Conservation (phyloP, 176 grass and related monocot species). For the Leersia perrieri region DNA sequence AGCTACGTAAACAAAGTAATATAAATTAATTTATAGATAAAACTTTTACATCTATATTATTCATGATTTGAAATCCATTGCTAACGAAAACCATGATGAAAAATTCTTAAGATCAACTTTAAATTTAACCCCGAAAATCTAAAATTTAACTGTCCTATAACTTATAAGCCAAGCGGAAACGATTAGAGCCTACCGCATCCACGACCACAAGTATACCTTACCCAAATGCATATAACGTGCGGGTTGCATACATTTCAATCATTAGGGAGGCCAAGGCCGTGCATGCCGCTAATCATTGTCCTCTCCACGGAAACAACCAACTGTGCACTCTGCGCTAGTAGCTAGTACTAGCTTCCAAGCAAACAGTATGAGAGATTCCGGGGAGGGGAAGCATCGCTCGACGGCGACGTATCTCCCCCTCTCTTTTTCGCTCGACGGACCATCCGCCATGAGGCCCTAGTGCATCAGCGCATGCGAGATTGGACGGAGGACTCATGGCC, state of each 20-base stretch:
- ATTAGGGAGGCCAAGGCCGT: neutral
- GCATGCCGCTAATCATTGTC: slow-evolving; percentile 7
- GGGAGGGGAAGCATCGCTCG: neutral
- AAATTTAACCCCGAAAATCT: too few species aligned
- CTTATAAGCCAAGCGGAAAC: too few species aligned
- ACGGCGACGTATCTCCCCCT: neutral
- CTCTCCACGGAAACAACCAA: neutral
- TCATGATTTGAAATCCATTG: too few species aligned
- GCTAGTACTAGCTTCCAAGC: slow-evolving; percentile 18
- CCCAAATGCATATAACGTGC: neutral
- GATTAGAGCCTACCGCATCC: too few species aligned
- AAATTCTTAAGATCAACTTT: too few species aligned
- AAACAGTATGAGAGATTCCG: neutral
- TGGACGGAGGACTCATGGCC: neutral
- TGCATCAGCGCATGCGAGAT: neutral
- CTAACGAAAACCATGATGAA: too few species aligned
- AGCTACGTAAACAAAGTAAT: too few species aligned
- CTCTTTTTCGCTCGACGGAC: neutral
- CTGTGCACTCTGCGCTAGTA: too few species aligned
- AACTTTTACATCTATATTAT: too few species aligned
- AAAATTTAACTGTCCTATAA: too few species aligned
- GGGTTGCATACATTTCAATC: neutral
- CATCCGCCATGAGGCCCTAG: neutral
- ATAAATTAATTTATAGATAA: too few species aligned
- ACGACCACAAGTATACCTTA: neutral